phyloP scores from a whole-genome alignment of 805 yeast species.

The Starmerella potacharoeniae region DNA sequence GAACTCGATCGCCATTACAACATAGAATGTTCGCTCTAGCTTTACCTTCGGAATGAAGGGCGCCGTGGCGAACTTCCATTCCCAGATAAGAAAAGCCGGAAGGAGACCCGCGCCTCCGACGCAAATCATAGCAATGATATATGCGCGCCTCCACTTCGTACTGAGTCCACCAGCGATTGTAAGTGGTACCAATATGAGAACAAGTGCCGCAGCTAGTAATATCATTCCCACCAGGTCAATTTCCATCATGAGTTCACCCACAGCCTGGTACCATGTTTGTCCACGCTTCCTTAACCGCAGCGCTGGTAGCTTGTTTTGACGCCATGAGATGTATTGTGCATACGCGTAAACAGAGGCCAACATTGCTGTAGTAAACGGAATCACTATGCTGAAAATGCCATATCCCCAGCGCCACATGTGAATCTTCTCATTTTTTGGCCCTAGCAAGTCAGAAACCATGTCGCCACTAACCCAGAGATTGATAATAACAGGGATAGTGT shows the following conservation, averaged over 20 bases:
- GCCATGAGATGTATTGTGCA: conserved; percentile 44
- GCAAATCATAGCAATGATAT: conserved; percentile 52
- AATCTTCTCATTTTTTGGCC: not conserved
- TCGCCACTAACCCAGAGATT: conserved; percentile 69
- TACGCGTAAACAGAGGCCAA: conserved; percentile 41
- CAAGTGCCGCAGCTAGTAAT: conserved; percentile 45
- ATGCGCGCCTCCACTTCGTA: conserved; percentile 46
- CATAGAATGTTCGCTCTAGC: conserved; percentile 50
- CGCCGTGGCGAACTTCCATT: conserved; percentile 27
- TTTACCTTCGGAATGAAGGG: conserved; percentile 52
- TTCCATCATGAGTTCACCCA: conserved; percentile 39
- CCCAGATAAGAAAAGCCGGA: conserved; percentile 50
- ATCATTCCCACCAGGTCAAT: conserved; percentile 56
- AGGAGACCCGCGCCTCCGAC: conserved; percentile 30
- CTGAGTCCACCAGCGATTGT: conserved; percentile 60
- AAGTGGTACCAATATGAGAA: conserved; percentile 57
- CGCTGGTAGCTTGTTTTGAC: conserved; percentile 27
- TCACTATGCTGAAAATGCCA: conserved; percentile 68
- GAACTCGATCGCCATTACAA: conserved; percentile 48
- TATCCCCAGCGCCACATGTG: conserved; percentile 57
- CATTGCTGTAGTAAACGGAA: conserved; percentile 54
- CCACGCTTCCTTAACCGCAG: conserved; percentile 8
- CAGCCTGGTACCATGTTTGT: conserved; percentile 27
- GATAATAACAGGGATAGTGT: conserved; percentile 60
- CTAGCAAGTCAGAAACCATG: conserved; percentile 16